phyloP scores from a whole-genome alignment of 306 rosid genomes.

The Spatholobus suberectus region DNA sequence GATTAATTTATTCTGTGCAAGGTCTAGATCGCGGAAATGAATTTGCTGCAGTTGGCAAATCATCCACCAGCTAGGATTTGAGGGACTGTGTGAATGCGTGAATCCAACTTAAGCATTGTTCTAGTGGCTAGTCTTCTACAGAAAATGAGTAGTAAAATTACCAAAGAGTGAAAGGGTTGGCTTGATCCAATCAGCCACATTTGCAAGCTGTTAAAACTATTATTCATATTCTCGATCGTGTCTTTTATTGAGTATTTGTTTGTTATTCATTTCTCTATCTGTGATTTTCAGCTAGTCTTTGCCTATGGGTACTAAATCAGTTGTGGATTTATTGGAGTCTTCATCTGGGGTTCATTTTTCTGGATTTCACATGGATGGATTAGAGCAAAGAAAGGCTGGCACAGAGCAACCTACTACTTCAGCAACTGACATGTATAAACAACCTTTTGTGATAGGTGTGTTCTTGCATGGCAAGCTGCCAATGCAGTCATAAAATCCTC shows the following conservation, averaged over 20 bases:
- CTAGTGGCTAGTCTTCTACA: not conserved
- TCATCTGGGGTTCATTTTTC: conserved; percentile 89
- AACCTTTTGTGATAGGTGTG: conserved; percentile 94
- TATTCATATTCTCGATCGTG: not conserved
- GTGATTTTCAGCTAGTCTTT: not conserved
- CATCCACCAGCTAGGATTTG: not conserved
- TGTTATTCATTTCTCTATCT: not conserved
- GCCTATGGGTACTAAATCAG: conserved; percentile 66
- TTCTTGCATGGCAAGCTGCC: conserved; percentile 14
- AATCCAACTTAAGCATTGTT: not conserved
- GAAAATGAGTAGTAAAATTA: not conserved
- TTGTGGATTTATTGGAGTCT: conserved; percentile 70
- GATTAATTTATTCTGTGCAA: not conserved
- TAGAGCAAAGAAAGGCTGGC: conserved; percentile 57
- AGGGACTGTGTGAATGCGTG: not conserved
- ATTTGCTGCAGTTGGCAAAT: not conserved
- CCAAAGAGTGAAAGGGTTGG: not conserved
- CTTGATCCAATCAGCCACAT: conserved; percentile 21
- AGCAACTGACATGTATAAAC: conserved; percentile 62
- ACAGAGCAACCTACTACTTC: conserved; percentile 64
- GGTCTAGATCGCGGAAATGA: not conserved
- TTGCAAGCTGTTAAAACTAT: not conserved
- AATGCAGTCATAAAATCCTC: not conserved
- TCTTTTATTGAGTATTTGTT: not conserved
- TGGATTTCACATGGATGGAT: conserved; percentile 77